phyloP scores from a whole-genome alignment of 805 yeast species.

The Teunomyces lycoperdinae region DNA sequence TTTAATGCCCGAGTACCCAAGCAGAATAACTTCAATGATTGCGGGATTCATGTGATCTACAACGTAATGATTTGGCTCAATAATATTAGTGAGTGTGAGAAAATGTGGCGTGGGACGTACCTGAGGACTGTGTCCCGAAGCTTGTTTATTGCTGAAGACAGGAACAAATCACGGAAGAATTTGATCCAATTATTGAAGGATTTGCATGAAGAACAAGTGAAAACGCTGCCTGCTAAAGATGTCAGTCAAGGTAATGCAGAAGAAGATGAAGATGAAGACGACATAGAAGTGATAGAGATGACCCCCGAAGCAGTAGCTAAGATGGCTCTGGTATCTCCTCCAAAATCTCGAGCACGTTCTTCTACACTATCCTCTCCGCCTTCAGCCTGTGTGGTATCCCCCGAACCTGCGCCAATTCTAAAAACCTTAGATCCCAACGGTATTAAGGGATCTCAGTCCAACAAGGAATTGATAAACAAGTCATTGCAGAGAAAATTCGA shows the following conservation, averaged over 20 bases:
- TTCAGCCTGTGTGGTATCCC: too few species aligned
- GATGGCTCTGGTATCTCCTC: neutral
- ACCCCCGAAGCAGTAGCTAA: neutral
- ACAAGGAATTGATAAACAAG: neutral
- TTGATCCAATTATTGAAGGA: conserved; percentile 21
- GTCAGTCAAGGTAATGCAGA: neutral
- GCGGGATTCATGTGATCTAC: conserved; percentile 88
- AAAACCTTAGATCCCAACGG: neutral
- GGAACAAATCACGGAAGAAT: conserved; percentile 26
- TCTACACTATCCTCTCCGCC: neutral
- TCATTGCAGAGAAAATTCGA: conserved; percentile 5
- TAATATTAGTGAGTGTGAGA: conserved; percentile 46
- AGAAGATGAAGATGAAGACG: conserved; percentile 16
- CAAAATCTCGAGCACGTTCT: neutral
- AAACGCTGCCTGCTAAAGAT: neutral
- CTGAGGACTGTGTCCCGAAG: conserved; percentile 11
- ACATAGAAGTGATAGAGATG: conserved; percentile 18
- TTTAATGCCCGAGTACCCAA: conserved; percentile 63
- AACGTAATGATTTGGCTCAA: conserved; percentile 60
- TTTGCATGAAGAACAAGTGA: conserved; percentile 19
- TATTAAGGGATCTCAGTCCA: neutral
- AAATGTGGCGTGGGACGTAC: conserved; percentile 41
- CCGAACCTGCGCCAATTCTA: neutral
- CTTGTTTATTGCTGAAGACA: conserved; percentile 27
- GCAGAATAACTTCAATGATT: conserved; percentile 87